Conservation (phyloP, 2,329 filamentous ascomycete species). For the Pestalotiopsis sp. region DNA sequence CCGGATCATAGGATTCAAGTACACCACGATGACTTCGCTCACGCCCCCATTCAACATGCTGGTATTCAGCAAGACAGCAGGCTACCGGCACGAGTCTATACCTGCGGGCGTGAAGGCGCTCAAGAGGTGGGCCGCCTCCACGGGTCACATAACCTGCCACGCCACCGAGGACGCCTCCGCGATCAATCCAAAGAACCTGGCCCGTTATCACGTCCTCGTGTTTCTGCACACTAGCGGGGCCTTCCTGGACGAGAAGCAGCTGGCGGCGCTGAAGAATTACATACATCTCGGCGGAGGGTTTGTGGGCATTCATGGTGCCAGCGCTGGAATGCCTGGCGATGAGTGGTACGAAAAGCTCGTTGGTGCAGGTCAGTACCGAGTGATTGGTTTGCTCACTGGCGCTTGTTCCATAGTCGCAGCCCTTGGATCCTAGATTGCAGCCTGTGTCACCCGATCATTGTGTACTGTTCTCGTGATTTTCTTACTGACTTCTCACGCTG, state of each 20-base stretch:
- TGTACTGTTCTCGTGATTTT: too few relatives aligned
- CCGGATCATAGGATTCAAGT: background rate
- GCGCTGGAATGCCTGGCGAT: constrained; percentile 33
- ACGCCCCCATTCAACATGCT: constrained; percentile 33
- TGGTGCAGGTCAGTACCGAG: background rate
- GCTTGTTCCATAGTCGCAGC: too few relatives aligned
- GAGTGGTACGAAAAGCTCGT: constrained; percentile 38
- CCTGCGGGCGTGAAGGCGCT: constrained; percentile 36
- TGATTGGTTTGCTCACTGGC: background rate
- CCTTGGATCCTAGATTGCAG: too few relatives aligned
- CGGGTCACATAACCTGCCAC: constrained; percentile 32
- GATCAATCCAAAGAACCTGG: constrained; percentile 32
- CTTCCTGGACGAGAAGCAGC: constrained; percentile 34
- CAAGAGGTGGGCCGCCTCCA: constrained; percentile 27
- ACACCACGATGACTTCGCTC: background rate
- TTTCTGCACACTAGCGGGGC: constrained; percentile 42
- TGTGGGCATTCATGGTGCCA: constrained; percentile 43
- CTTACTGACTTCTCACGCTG: constrained; percentile 21
- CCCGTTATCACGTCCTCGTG: constrained; percentile 37
- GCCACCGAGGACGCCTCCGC: constrained; percentile 38
- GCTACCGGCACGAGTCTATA: constrained; percentile 42
- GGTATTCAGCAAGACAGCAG: constrained; percentile 40
- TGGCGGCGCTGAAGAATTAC: constrained; percentile 35
- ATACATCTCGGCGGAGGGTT: constrained; percentile 38
- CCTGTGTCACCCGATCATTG: too few relatives aligned